phyloP scores from a whole-genome alignment of 371 early-diverging fungal genomes.

The Mucor irregularis region DNA sequence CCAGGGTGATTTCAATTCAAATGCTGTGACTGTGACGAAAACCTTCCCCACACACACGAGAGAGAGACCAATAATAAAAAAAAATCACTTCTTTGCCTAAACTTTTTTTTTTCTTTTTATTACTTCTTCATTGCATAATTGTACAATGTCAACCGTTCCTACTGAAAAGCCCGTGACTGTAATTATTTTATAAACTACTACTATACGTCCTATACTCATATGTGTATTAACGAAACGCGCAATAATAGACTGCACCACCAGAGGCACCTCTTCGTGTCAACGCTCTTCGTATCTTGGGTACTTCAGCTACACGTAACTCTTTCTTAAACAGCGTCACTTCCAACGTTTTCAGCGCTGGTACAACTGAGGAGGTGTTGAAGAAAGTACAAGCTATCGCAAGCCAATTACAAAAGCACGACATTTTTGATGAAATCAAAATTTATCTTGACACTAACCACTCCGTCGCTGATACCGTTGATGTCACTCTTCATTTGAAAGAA shows the following conservation, averaged over 20 bases:
- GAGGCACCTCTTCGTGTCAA: constrained; percentile 50
- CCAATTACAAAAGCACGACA: constrained; percentile 70
- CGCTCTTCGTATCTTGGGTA: constrained; percentile 40
- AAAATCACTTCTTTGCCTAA: not conserved
- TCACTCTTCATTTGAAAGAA: constrained; percentile 57
- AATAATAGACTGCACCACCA: constrained; percentile 11
- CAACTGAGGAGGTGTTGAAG: constrained; percentile 61
- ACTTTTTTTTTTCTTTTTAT: constrained; percentile 12
- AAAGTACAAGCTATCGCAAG: constrained; percentile 60
- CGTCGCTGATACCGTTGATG: constrained; percentile 56
- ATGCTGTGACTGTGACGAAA: not conserved
- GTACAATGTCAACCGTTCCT: constrained; percentile 10
- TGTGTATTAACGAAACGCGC: not conserved
- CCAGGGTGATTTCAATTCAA: not conserved
- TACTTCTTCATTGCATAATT: not conserved
- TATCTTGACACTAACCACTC: constrained; percentile 60
- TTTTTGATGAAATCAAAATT: constrained; percentile 74
- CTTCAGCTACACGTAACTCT: constrained; percentile 36
- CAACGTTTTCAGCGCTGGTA: constrained; percentile 49
- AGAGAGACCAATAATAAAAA: not conserved
- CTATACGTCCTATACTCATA: not conserved
- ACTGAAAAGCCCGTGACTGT: not conserved
- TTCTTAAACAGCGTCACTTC: constrained; percentile 40
- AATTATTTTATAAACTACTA: not conserved
- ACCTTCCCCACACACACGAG: not conserved